Percentiles rank a stretch among this genome's conserved stretches.
Conservation (phyloP, 371 early-diverging fungal species). For the Cokeromyces recurvatus region DNA sequence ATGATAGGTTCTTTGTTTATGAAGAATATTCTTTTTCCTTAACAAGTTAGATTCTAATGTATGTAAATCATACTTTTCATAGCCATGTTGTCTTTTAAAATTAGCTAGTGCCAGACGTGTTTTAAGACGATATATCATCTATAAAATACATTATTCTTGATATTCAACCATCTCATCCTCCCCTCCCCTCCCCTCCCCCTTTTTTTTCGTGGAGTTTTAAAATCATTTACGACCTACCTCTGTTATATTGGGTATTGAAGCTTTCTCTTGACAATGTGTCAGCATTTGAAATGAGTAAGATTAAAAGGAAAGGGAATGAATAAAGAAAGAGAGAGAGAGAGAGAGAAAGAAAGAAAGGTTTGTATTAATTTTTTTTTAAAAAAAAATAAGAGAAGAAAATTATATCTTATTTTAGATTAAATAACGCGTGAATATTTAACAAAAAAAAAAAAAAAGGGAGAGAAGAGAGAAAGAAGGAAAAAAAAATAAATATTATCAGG, state of each 20-base stretch:
- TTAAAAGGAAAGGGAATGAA: not conserved
- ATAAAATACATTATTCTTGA: not conserved
- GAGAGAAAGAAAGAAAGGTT: not conserved
- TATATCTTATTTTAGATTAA: too few species aligned
- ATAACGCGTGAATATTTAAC: too few species aligned
- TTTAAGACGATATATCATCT: constrained; percentile 23
- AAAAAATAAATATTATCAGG: too few species aligned
- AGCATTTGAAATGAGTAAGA: not conserved
- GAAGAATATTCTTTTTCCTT: not conserved
- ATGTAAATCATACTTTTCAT: constrained; percentile 16
- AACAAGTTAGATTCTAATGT: constrained; percentile 14
- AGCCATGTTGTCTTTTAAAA: constrained; percentile 24
- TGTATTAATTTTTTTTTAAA: too few species aligned
- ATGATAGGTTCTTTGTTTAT: too few species aligned
- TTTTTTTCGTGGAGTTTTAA: not conserved
- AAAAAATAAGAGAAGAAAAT: too few species aligned
- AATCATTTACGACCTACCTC: not conserved
- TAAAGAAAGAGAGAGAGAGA: not conserved
- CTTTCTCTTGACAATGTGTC: not conserved
- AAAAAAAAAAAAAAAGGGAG: too few species aligned
- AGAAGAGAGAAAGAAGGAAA: too few species aligned
- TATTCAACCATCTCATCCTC: too few species aligned
- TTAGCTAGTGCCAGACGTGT: constrained; percentile 23
- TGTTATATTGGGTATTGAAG: not conserved
- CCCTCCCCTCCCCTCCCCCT: too few species aligned